Evolutionary conservation across 805 yeast genomes (phyloP).

Genomic region (Suhomyces sp.): DNA sequence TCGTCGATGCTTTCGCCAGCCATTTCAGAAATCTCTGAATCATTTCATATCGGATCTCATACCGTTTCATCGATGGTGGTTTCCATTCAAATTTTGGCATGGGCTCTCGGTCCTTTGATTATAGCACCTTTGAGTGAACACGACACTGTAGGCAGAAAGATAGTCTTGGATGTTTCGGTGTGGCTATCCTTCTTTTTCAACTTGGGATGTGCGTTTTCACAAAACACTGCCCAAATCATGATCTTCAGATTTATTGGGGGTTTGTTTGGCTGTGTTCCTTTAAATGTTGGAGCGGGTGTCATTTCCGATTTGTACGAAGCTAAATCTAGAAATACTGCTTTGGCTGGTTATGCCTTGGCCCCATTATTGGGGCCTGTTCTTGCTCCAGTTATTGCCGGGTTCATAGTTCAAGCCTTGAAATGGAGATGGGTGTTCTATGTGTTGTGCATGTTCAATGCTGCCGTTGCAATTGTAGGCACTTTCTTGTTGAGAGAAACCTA

Average conservation of each 20-base stretch:
- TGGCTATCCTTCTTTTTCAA: constrained; percentile 49
- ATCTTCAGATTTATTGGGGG: constrained; percentile 64
- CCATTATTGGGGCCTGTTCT: constrained; percentile 71
- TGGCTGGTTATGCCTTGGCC: constrained; percentile 57
- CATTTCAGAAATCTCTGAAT: constrained; percentile 43
- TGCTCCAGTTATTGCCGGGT: constrained; percentile 61
- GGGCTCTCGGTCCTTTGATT: constrained; percentile 65
- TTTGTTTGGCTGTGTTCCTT: constrained; percentile 63
- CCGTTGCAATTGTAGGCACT: constrained; percentile 44
- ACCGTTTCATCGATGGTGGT: constrained; percentile 53
- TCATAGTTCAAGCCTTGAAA: constrained; percentile 44
- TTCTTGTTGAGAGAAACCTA: constrained; percentile 56
- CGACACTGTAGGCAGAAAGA: constrained; percentile 51
- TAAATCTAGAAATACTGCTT: constrained; percentile 50
- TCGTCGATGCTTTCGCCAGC: constrained; percentile 66
- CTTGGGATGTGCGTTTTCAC: constrained; percentile 60
- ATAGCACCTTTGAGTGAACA: constrained; percentile 69
- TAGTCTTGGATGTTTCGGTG: constrained; percentile 52
- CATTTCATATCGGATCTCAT: constrained; percentile 39
- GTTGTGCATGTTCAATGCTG: constrained; percentile 56
- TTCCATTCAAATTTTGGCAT: constrained; percentile 64
- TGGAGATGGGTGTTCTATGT: constrained; percentile 74
- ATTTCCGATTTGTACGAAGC: constrained; percentile 60
- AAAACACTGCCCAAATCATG: constrained; percentile 56
- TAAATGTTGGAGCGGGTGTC: constrained; percentile 68